Evolutionary conservation across 306 rosid species (phyloP).

Genomic region (Pyrus bretschneideri): DNA sequence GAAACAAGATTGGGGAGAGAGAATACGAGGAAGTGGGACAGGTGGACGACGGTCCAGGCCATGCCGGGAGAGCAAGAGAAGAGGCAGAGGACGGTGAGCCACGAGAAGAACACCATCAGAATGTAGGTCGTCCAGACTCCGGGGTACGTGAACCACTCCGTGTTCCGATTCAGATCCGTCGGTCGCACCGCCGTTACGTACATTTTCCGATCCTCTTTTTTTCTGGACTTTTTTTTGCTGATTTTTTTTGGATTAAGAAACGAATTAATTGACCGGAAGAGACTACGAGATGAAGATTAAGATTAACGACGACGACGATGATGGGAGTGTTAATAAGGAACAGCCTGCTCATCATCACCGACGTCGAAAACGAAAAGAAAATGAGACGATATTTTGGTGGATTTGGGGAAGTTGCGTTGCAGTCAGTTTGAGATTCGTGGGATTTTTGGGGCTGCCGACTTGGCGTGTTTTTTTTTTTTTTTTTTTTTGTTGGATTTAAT

Average conservation of each 20-base stretch:
- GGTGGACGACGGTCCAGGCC: slow-evolving; percentile 46
- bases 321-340: not conserved
- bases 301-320: not conserved
- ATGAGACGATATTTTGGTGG: not conserved
- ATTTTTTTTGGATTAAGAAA: not conserved
- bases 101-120: slow-evolving; percentile 34
- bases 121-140: slow-evolving; percentile 43
- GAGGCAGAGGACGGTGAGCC: slow-evolving; percentile 32
- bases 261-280: not conserved
- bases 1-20: not conserved
- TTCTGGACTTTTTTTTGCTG: not conserved
- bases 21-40: slow-evolving; percentile 29
- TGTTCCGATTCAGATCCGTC: slow-evolving; percentile 46
- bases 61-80: slow-evolving; percentile 34
- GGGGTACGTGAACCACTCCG: slow-evolving; percentile 44
- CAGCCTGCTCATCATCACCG: slow-evolving; percentile 15
- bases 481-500: not conserved
- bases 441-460: not conserved
- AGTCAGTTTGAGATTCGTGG: not conserved
- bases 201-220: slow-evolving; percentile 9
- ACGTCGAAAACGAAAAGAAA: not conserved
- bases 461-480: not conserved
- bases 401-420: not conserved
- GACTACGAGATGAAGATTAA: not conserved
- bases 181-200: slow-evolving; percentile 32